Base-by-base conservation (phyloP, 2,329 filamentous ascomycete species). In the Teratosphaeria nubilosa region DNA sequence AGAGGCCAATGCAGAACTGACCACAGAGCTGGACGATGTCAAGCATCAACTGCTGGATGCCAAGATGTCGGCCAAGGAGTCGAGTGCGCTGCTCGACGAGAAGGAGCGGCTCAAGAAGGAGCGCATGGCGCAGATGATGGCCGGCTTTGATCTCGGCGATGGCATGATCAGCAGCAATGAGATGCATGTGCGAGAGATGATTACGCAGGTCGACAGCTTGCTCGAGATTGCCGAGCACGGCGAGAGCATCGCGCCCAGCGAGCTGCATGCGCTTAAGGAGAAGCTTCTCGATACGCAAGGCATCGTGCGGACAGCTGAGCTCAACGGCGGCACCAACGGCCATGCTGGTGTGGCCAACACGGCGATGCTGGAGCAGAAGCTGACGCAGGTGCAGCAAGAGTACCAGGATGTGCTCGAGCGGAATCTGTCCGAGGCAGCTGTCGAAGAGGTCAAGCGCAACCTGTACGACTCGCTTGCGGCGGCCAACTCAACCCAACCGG, bases 121-220 rank as follows among this genome's bases (percentile, higher is more conserved):
- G 77, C 94, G 95, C 76, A 99, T 99, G 94, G 94, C 94, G 51
- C 89, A 96, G 81, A 99, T 99, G 94, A 96, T 99, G 92, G 94
- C 94, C 59, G 91, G 92, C 3, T 97, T 99, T 68, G 92, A 99
- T 69, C 83, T 99, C 34, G 92, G 91, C 51, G 87, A 88, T 54
- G 91, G 96, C 59, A 86, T 95, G 32, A 95, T 97, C 73, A 96
- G 91, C 65, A 88, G 94, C 59, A 96, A 96, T 66, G 94, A 99
- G 74, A 83, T 86, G 63, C 86, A 85, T 55, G 89, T 99, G 59
- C 85, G 88, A 60, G 85, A 88, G 62, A 86, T 91, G 62, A 92
- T 97, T 65, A 84, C 91, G 66, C 86, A 89, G 67, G 80, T 97
- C 31, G 91, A 96, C 65, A 78, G 82, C 13, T 78, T 97, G 50